Percentiles rank a stretch among this genome's conserved stretches.
Conservation (phyloP, 441 rosid species). For the Rhodomyrtus psidioides region DNA sequence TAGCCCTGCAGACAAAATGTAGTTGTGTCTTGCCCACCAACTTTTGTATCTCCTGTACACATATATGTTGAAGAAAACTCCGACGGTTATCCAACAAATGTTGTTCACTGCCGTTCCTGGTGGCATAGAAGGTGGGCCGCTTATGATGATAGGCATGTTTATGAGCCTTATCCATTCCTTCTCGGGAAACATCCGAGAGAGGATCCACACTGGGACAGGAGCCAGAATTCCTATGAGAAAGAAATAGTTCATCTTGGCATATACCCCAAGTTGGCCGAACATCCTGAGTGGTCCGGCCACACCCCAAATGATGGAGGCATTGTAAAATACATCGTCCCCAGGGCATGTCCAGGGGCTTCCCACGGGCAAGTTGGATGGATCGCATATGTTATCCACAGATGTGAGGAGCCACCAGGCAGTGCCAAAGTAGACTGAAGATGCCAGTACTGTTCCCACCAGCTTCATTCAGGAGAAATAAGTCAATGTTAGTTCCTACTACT, state of each 20-base stretch:
- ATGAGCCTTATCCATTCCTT: constrained; percentile 2
- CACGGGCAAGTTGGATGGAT: background rate
- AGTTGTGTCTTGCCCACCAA: constrained; percentile 10
- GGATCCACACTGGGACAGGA: background rate
- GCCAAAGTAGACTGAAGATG: constrained; percentile 5
- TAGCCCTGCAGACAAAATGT: constrained; percentile 5
- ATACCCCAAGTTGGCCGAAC: constrained; percentile 2
- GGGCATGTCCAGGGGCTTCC: constrained; percentile 12
- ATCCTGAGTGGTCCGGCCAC: constrained; percentile 1
- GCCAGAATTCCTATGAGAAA: constrained; percentile 3
- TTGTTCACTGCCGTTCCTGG: background rate
- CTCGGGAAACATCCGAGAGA: background rate
- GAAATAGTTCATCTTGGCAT: constrained; percentile 8
- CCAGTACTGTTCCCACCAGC: constrained; percentile 1
- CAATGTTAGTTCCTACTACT: background rate
- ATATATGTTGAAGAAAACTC: constrained; percentile 5
- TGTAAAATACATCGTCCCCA: constrained; percentile 1
- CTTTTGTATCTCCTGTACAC: background rate
- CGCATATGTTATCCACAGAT: background rate
- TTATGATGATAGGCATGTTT: constrained; percentile 2
- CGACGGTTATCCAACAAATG: constrained; percentile 1
- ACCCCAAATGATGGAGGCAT: constrained; percentile 10
- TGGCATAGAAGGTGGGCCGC: background rate
- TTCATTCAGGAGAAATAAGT: background rate
- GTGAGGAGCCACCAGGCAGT: constrained; percentile 9